Conservation (phyloP, 257 asterid species). For the Fraxinus excelsior region DNA sequence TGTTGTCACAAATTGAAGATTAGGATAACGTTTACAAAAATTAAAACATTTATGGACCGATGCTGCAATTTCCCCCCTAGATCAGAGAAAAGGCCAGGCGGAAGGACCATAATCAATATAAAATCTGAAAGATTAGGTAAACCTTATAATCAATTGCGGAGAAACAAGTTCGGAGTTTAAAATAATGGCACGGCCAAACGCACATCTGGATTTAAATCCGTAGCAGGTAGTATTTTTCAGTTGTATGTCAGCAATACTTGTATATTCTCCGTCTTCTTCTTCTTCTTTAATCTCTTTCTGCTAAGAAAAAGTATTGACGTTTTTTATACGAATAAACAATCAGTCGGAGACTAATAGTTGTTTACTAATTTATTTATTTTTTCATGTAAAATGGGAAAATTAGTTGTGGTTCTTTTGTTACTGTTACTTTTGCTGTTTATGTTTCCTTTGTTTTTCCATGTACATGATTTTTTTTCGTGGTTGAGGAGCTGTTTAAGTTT, state of each 20-base stretch:
- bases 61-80: too few relatives aligned
- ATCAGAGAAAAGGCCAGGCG: too few relatives aligned
- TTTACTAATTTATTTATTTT: background rate
- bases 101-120: background rate
- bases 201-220: slow-evolving; percentile 4
- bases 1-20: too few relatives aligned
- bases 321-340: background rate
- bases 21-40: too few relatives aligned
- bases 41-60: too few relatives aligned
- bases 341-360: slow-evolving; percentile 9
- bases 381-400: slow-evolving; percentile 30
- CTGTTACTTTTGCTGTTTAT: slow-evolving; percentile 27
- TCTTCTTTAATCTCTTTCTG: background rate
- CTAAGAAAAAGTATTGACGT: background rate
- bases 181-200: background rate
- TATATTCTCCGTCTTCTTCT: background rate
- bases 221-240: slow-evolving; percentile 17
- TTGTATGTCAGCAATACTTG: background rate
- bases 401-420: slow-evolving; percentile 34
- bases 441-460: slow-evolving; percentile 21
- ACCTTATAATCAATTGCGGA: background rate
- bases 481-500: slow-evolving; percentile 26
- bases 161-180: background rate
- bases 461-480: slow-evolving; percentile 28
- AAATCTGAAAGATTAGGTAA: background rate